These are phyloP conservation scores for Alternaria arborescens DNA, from an alignment of 2,329 filamentous ascomycete species.

Conservation along the genomic window DNA sequence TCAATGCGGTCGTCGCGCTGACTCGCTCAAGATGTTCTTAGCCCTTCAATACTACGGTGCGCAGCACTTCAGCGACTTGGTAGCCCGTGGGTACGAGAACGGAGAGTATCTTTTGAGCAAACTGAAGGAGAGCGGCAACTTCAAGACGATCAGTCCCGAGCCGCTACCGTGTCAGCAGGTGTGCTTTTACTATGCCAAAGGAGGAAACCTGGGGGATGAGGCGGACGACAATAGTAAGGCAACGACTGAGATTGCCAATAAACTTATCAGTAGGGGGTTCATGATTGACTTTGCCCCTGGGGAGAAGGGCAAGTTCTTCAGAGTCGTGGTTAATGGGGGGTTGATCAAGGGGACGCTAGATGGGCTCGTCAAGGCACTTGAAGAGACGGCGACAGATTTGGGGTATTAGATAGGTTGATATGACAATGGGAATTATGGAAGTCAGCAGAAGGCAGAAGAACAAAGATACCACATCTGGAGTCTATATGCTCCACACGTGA, in stretches of 20 bases:
- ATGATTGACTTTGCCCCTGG: conserved; percentile 74
- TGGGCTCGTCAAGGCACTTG: conserved; percentile 62
- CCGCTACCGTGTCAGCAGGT: conserved; percentile 86
- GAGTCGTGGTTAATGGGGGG: conserved; percentile 73
- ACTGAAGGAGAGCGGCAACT: conserved; percentile 65
- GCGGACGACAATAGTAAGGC: conserved; percentile 61
- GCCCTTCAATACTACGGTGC: conserved; percentile 90
- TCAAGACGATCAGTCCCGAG: conserved; percentile 76
- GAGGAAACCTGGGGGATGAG: conserved; percentile 59
- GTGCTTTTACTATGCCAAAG: conserved; percentile 85
- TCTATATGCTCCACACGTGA: background rate
- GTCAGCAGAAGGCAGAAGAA: background rate
- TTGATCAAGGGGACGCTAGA: conserved; percentile 58
- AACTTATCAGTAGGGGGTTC: conserved; percentile 67
- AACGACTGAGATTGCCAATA: conserved; percentile 64
- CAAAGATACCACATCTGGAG: background rate
- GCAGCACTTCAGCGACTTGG: conserved; percentile 70
- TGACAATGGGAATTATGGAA: background rate
- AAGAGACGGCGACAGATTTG: conserved; percentile 53
- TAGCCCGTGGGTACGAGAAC: conserved; percentile 74
- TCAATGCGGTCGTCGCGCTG: conserved; percentile 88
- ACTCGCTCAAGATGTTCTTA: conserved; percentile 86
- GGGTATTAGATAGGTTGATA: conserved; percentile 24
- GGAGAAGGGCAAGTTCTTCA: conserved; percentile 71
- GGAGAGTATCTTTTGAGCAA: conserved; percentile 73